Evolutionary conservation across 1,284 basidiomycete species (phyloP).

Genomic region (Cutaneotrichosporon sp.): DNA sequence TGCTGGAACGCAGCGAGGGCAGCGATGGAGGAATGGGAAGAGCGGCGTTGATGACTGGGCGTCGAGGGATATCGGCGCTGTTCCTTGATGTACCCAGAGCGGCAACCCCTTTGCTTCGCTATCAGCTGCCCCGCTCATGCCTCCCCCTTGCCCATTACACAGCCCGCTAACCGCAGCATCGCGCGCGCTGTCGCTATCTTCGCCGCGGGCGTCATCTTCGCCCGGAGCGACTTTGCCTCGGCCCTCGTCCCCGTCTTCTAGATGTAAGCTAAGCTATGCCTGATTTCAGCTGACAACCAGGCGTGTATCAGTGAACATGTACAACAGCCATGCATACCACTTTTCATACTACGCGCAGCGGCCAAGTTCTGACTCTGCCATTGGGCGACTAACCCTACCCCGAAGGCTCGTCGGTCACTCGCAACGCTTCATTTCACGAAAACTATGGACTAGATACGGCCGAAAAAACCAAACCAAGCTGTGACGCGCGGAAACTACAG

Average conservation of each 20-base stretch:
- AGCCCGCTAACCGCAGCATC: constrained; percentile 11
- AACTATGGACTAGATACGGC: background rate
- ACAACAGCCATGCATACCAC: constrained; percentile 22
- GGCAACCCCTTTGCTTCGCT: too few species aligned
- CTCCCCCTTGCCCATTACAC: background rate
- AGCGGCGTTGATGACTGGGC: too few species aligned
- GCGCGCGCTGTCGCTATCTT: constrained; percentile 22
- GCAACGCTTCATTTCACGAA: background rate
- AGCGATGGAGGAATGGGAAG: too few species aligned
- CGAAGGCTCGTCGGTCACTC: too few species aligned
- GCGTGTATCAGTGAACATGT: constrained; percentile 16
- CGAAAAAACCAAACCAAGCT: background rate
- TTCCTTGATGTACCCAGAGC: too few species aligned
- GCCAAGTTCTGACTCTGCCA: background rate
- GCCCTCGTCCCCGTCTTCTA: constrained; percentile 22
- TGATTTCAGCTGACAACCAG: constrained; percentile 3
- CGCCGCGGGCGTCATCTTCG: constrained; percentile 15
- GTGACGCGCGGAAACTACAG: too few species aligned
- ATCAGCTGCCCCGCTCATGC: too few species aligned
- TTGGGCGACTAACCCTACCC: too few species aligned
- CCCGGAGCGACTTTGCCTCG: constrained; percentile 13
- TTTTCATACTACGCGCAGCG: background rate
- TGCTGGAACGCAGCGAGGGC: too few species aligned
- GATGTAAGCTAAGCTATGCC: background rate
- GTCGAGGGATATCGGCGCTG: too few species aligned